Percentiles rank a stretch among this genome's conserved stretches.
These are phyloP conservation scores for Scedosporium minutisporum DNA, from an alignment of 2,329 filamentous ascomycete species.

Conservation along the genomic window DNA sequence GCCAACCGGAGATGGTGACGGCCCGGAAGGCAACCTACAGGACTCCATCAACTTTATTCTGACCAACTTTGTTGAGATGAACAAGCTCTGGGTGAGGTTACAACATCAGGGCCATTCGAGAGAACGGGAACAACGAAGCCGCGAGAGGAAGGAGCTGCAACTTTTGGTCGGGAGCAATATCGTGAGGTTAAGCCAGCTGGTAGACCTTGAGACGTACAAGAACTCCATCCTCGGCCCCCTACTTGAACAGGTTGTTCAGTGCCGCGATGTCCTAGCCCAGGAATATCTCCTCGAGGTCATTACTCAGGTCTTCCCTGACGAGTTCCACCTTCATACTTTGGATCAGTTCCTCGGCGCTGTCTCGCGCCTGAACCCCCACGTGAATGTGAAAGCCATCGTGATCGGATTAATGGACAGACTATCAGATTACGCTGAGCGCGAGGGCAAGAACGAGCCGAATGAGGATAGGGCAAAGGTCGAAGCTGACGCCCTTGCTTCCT, in stretches of 20 bases:
- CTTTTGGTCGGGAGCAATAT: slow-evolving; percentile 93
- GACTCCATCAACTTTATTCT: slow-evolving; percentile 97
- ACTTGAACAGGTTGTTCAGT: slow-evolving; percentile 95
- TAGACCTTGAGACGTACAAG: slow-evolving; percentile 92
- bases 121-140: slow-evolving; percentile 85
- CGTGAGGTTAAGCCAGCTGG: slow-evolving; percentile 86
- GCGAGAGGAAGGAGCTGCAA: slow-evolving; percentile 91
- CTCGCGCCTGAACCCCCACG: slow-evolving; percentile 84
- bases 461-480: slow-evolving; percentile 70
- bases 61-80: slow-evolving; percentile 99
- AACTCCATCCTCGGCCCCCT: slow-evolving; percentile 78
- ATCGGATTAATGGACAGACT: slow-evolving; percentile 96
- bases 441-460: slow-evolving; percentile 60
- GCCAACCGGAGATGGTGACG: slow-evolving; percentile 72
- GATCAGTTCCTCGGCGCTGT: slow-evolving; percentile 93
- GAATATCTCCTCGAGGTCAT: slow-evolving; percentile 98
- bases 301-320: slow-evolving; percentile 96
- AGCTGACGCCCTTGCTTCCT: slow-evolving; percentile 67
- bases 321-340: slow-evolving; percentile 93
- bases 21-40: slow-evolving; percentile 88
- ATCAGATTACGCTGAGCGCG: slow-evolving; percentile 87
- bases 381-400: slow-evolving; percentile 96
- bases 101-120: slow-evolving; percentile 96
- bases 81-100: slow-evolving; percentile 95
- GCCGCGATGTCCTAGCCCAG: slow-evolving; percentile 89